A percentile compares a stretch with the other conserved stretches of the same genome.
Evolutionary conservation across 1,139 yeast species (phyloP).

Genomic region (Yamadazyma siamensis): DNA sequence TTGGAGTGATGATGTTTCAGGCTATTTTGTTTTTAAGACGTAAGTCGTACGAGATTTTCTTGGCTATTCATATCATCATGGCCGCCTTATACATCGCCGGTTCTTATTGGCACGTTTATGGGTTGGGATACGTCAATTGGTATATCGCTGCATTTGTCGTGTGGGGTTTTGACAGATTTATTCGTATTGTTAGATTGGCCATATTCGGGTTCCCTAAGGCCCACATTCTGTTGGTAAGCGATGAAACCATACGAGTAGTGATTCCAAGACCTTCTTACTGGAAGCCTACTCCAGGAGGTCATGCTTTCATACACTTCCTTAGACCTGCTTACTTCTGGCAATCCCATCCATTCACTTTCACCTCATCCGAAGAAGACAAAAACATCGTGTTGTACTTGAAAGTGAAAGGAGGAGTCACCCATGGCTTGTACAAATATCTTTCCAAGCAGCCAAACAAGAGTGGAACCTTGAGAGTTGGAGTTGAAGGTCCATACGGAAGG

Average conservation of each 20-base stretch:
- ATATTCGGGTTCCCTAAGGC: constrained; percentile 41
- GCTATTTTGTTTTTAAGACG: constrained; percentile 40
- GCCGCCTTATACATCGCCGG: constrained; percentile 42
- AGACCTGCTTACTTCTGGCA: constrained; percentile 38
- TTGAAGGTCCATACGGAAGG: constrained; percentile 45
- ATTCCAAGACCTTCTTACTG: constrained; percentile 41
- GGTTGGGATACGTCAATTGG: constrained; percentile 38
- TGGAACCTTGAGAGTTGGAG: constrained; percentile 27
- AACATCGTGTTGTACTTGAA: constrained; percentile 28
- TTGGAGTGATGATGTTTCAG: constrained; percentile 31
- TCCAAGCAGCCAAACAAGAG: constrained; percentile 22
- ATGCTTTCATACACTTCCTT: constrained; percentile 48
- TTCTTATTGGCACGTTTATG: constrained; percentile 39
- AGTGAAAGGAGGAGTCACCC: constrained; percentile 39
- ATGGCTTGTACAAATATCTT: constrained; percentile 28
- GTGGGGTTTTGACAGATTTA: constrained; percentile 42
- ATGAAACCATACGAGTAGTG: constrained; percentile 38
- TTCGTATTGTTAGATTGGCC: constrained; percentile 32
- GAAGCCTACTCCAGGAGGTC: constrained; percentile 47
- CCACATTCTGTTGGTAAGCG: constrained; percentile 27
- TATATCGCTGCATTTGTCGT: constrained; percentile 38
- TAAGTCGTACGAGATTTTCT: constrained; percentile 41
- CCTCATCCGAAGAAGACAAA: constrained; percentile 19
- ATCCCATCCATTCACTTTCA: constrained; percentile 42
- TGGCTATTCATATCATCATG: constrained; percentile 36